These are phyloP conservation scores for Epichloe festucae DNA, from an alignment of 2,329 filamentous ascomycete species.

Conservation along the genomic window DNA sequence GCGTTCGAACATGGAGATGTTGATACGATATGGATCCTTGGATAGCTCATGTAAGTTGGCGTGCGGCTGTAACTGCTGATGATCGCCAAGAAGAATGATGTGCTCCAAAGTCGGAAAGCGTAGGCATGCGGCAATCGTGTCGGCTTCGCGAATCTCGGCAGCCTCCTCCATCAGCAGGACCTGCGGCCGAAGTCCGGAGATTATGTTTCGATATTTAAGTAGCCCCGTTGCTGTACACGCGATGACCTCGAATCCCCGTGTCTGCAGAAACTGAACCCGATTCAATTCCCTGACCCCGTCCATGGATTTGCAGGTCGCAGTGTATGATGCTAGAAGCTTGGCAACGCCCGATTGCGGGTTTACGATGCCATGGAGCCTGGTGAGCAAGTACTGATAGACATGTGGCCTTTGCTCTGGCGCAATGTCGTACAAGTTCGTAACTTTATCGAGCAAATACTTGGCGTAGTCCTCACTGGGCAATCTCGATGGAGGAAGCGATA, in stretches of 20 bases:
- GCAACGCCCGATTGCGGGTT: constrained; percentile 8
- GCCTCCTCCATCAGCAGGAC: constrained; percentile 69
- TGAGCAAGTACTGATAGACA: constrained; percentile 2
- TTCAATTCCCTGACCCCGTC: constrained; percentile 46
- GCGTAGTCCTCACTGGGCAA: background rate
- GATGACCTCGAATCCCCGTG: constrained; percentile 36
- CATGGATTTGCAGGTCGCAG: constrained; percentile 34
- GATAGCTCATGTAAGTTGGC: constrained; percentile 50
- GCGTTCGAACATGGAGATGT: constrained; percentile 69
- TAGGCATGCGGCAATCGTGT: constrained; percentile 38
- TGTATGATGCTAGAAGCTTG: constrained; percentile 34
- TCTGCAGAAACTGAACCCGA: constrained; percentile 32
- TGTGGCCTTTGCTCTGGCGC: background rate
- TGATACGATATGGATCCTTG: constrained; percentile 48
- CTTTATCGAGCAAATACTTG: background rate
- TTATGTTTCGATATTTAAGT: constrained; percentile 62
- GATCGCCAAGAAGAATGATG: constrained; percentile 56
- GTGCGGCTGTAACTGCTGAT: constrained; percentile 63
- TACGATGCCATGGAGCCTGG: background rate
- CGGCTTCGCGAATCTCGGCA: constrained; percentile 60
- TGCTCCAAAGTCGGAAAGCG: constrained; percentile 34
- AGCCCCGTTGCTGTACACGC: constrained; percentile 66
- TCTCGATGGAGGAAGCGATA: background rate
- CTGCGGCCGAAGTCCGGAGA: constrained; percentile 52
- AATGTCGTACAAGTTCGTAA: constrained; percentile 1